Conservation (phyloP, 805 yeast genomes). For the Schwanniomyces pseudopolymorphus region DNA sequence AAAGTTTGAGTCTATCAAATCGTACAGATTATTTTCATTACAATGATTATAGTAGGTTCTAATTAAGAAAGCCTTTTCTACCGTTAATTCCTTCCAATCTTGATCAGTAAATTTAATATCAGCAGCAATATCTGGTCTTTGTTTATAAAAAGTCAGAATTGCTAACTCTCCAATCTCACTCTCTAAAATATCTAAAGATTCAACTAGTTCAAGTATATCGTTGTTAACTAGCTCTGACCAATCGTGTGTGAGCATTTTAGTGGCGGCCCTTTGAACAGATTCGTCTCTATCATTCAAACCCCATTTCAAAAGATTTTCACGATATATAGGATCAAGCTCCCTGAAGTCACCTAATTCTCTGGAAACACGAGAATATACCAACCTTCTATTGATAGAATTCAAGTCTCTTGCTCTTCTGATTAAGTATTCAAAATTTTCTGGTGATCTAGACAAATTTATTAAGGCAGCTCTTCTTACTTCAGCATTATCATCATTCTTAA, state of each 20-base stretch:
- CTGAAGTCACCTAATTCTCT: slow-evolving; percentile 65
- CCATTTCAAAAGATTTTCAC: slow-evolving; percentile 75
- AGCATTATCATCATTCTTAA: slow-evolving; percentile 78
- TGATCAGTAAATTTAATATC: slow-evolving; percentile 61
- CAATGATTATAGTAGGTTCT: slow-evolving; percentile 69
- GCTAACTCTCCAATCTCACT: slow-evolving; percentile 69
- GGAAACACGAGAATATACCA: slow-evolving; percentile 66
- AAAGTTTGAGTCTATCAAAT: slow-evolving; percentile 62
- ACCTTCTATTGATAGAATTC: slow-evolving; percentile 67
- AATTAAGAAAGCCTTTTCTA: slow-evolving; percentile 73
- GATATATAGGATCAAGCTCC: slow-evolving; percentile 47
- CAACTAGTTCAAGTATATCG: slow-evolving; percentile 70
- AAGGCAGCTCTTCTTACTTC: slow-evolving; percentile 88
- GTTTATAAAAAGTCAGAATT: slow-evolving; percentile 58
- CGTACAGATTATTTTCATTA: slow-evolving; percentile 47
- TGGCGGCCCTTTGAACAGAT: slow-evolving; percentile 68
- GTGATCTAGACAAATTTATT: slow-evolving; percentile 61
- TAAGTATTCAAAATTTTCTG: slow-evolving; percentile 53
- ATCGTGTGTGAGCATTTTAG: slow-evolving; percentile 60
- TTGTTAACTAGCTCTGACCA: slow-evolving; percentile 74
- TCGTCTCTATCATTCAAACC: slow-evolving; percentile 87
- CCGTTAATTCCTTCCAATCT: slow-evolving; percentile 67
- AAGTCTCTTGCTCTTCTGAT: slow-evolving; percentile 83
- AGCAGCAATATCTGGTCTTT: slow-evolving; percentile 61
- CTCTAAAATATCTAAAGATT: slow-evolving; percentile 66